Evolutionary conservation across 495 filamentous ascomycete species (phyloP), one percentile per base, ranked within the genome.

Genomic region (Talaromyces ruber): DNA sequence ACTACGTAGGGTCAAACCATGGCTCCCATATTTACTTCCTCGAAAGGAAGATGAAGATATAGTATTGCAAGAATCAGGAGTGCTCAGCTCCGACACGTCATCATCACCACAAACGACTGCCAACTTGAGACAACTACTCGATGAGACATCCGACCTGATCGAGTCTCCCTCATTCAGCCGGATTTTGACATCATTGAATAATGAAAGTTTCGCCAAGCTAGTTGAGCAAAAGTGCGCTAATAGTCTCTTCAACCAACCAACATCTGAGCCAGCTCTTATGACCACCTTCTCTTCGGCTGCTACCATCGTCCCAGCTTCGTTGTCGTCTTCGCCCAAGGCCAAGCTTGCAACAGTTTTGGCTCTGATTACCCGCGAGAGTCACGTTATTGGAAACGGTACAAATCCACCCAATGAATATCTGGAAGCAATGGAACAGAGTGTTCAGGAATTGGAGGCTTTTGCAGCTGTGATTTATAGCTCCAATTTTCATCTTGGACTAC

Each of bases 141-240:
- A 98, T 68, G 94, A 98, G 74, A 97, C 94, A 9, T 88, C 94
- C 22, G 94, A 98, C 72, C 80, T 98, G 18, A 89, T 98, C 65
- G 95, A 98, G 61, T 97, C 93, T 0, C 95, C 95, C 0, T 81
- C 88, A 21, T 97, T 97, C 73, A 82, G 86, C 6, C 85, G 87
- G 62, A 91, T 98, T 32, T 75, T 94, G 47, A 91, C 89, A 7
- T 84, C 88, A 63, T 84, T 97, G 61, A 88, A 98, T 64, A 92
- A 97, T 70, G 84, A 92, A 50, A 86, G 86, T 7, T 98, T 96
- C 78, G 88, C 88, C 5, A 82, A 86, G 2, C 80, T 99, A 6
- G 77, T 96, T 22, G 88, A 96, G 63, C 77, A 81, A 58, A 92
- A 94, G 68, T 81, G 97, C 52, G 83, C 86, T 7, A 76, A 79